phyloP scores from a whole-genome alignment of 1,284 basidiomycete species.

The Polyporus tsugae region DNA sequence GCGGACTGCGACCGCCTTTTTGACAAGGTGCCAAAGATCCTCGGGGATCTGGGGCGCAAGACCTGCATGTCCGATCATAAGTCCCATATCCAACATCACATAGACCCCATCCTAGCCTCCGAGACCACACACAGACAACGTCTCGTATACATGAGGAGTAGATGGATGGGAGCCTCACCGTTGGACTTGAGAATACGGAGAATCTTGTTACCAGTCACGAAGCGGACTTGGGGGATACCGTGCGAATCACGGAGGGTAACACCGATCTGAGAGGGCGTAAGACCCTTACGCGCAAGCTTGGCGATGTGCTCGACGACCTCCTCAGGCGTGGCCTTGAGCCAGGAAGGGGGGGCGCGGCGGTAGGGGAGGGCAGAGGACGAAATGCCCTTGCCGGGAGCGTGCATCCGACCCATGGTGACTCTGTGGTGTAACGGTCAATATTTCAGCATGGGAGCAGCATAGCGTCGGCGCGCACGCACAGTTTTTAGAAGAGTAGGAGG shows the following conservation, averaged over 20 bases:
- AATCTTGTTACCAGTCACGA: constrained; percentile 99
- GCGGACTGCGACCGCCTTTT: constrained; percentile 99
- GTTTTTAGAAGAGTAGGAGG: constrained; percentile 43
- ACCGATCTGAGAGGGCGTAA: constrained; percentile 98
- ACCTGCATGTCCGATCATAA: constrained; percentile 56
- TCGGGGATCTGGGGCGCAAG: constrained; percentile 98
- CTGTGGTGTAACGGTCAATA: constrained; percentile 38
- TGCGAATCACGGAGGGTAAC: constrained; percentile 98
- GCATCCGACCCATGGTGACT: constrained; percentile 89
- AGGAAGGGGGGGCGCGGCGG: constrained; percentile 93
- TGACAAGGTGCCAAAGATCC: constrained; percentile 99
- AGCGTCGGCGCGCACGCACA: constrained; percentile 40
- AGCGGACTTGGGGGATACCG: constrained; percentile 97
- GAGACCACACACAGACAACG: background rate
- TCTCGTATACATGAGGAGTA: background rate
- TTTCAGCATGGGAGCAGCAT: background rate
- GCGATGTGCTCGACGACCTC: constrained; percentile 97
- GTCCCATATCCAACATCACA: constrained; percentile 9
- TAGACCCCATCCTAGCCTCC: constrained; percentile 7
- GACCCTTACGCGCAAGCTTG: constrained; percentile 98
- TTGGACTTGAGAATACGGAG: constrained; percentile 97
- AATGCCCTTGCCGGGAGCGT: constrained; percentile 99
- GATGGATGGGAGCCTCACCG: constrained; percentile 60
- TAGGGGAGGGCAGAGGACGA: constrained; percentile 98
- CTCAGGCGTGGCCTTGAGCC: constrained; percentile 97